These are phyloP conservation scores for Solanum microdontum DNA, from an alignment of 257 asterid species.

Conservation along the genomic window DNA sequence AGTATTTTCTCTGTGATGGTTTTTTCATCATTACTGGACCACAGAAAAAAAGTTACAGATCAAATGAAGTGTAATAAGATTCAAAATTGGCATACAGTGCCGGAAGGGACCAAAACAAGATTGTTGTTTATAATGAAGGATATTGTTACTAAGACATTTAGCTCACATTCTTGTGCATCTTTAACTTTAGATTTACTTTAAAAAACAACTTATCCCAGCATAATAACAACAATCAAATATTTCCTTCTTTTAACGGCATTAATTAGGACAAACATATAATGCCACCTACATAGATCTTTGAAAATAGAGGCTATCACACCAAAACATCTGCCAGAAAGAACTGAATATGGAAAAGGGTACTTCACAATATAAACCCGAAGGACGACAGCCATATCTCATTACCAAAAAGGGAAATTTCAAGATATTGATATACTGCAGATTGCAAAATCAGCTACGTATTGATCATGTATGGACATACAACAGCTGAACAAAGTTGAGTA, in stretches of 20 bases:
- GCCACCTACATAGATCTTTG: neutral
- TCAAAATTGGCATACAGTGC: neutral
- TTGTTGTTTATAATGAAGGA: neutral
- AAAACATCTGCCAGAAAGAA: neutral
- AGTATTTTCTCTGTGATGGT: constrained; percentile 71
- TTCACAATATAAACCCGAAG: neutral
- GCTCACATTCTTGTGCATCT: neutral
- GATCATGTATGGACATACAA: neutral
- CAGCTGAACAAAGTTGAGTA: neutral
- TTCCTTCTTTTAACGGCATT: neutral
- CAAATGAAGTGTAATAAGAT: neutral
- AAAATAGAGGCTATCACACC: neutral
- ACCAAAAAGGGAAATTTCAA: neutral
- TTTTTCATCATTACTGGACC: constrained; percentile 82
- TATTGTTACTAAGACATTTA: neutral
- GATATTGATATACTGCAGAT: neutral
- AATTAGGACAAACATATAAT: neutral
- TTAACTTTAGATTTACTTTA: neutral
- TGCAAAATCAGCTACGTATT: neutral
- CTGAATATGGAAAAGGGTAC: neutral
- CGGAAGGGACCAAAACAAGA: neutral
- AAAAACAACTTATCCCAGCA: neutral
- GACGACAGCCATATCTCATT: neutral
- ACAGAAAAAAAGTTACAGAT: neutral
- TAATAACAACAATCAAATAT: neutral